phyloP scores from a whole-genome alignment of 495 filamentous ascomycete genomes.

The Cladorrhinum samala region DNA sequence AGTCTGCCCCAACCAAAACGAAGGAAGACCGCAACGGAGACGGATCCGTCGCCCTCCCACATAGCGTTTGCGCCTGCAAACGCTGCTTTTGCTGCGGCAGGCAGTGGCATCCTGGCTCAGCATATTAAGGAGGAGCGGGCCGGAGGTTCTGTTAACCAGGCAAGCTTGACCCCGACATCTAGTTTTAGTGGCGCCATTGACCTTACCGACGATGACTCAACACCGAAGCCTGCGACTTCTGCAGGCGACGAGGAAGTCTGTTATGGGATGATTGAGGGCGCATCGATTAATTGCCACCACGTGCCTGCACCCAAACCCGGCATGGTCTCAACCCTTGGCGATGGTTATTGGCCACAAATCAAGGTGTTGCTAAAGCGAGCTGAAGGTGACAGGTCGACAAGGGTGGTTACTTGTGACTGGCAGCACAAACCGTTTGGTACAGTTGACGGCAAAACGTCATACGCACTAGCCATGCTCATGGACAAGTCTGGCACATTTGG shows the following conservation, averaged over 20 bases:
- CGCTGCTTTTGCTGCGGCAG: slow-evolving; percentile 34
- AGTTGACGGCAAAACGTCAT: slow-evolving; percentile 63
- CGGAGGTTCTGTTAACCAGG: slow-evolving; percentile 32
- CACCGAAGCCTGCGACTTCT: slow-evolving; percentile 44
- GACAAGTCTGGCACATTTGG: slow-evolving; percentile 48
- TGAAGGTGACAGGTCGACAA: slow-evolving; percentile 43
- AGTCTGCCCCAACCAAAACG: slow-evolving; percentile 56
- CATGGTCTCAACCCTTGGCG: slow-evolving; percentile 43
- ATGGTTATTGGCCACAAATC: slow-evolving; percentile 61
- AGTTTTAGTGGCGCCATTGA: slow-evolving; percentile 50
- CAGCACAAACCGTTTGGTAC: slow-evolving; percentile 64
- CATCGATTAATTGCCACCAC: slow-evolving; percentile 58
- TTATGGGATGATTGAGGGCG: slow-evolving; percentile 70
- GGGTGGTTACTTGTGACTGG: slow-evolving; percentile 65
- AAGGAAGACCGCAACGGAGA: slow-evolving; percentile 49
- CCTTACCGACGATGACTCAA: slow-evolving; percentile 55
- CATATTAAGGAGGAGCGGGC: slow-evolving; percentile 53
- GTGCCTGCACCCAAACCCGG: slow-evolving; percentile 61
- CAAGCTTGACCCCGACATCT: slow-evolving; percentile 9
- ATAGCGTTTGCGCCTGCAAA: slow-evolving; percentile 20
- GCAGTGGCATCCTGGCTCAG: slow-evolving; percentile 54
- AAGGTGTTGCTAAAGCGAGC: slow-evolving; percentile 59
- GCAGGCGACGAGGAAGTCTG: slow-evolving; percentile 61
- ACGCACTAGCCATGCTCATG: slow-evolving; percentile 62
- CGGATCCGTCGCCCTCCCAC: slow-evolving; percentile 24